These are phyloP conservation scores for Zygnema cylindricum DNA, from an alignment of 139 green algal species.

Conservation along the genomic window DNA sequence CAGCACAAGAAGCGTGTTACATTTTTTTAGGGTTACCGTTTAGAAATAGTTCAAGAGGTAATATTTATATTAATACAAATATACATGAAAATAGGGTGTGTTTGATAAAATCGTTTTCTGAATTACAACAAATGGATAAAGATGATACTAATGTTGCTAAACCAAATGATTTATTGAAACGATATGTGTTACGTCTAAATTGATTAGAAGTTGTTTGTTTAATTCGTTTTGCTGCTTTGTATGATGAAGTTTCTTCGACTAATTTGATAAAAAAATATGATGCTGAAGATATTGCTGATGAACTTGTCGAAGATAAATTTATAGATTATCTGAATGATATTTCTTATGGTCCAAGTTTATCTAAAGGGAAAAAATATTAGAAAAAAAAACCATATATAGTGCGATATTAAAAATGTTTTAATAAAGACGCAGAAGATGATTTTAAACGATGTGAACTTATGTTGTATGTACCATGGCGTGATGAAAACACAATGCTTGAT, in stretches of 20 bases:
- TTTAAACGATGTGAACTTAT: not conserved
- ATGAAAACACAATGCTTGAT: not conserved
- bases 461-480: not conserved
- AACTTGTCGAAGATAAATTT: not conserved
- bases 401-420: not conserved
- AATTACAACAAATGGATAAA: not conserved
- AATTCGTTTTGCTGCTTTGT: not conserved
- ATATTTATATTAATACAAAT: slow-evolving; percentile 15
- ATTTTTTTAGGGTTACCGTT: not conserved
- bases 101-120: not conserved
- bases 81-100: not conserved
- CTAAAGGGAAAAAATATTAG: not conserved
- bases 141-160: not conserved
- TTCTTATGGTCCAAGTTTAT: not conserved
- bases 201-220: not conserved
- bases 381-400: not conserved
- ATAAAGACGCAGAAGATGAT: not conserved
- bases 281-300: not conserved
- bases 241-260: not conserved
- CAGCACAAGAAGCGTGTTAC: slow-evolving; percentile 15
- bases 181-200: not conserved
- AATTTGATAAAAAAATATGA: not conserved
- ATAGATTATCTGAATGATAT: not conserved
- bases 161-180: slow-evolving; percentile 16
- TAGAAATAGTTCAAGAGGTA: not conserved